A percentile compares a stretch with the other conserved stretches of the same genome.
phyloP scores from a whole-genome alignment of 192 early-diverging fungal genomes.

The Spizellomyces sp. region DNA sequence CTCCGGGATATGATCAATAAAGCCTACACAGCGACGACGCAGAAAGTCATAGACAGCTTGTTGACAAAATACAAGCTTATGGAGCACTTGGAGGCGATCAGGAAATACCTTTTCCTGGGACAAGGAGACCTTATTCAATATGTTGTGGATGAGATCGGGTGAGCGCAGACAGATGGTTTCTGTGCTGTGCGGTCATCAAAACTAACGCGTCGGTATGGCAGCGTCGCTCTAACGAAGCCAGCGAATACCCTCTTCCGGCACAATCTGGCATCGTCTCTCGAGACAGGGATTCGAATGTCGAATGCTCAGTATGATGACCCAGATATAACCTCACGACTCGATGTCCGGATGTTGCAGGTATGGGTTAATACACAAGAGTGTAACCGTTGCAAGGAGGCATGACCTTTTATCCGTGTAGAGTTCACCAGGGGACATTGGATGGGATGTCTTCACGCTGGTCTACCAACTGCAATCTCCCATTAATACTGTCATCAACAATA shows the following conservation, averaged over 20 bases:
- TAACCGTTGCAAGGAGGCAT: not conserved
- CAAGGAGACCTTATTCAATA: constrained; percentile 95
- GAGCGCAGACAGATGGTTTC: constrained; percentile 5
- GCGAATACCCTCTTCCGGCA: constrained; percentile 80
- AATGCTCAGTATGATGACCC: constrained; percentile 86
- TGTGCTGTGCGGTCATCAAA: not conserved
- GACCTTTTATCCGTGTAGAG: constrained; percentile 26
- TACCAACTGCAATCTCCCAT: constrained; percentile 85
- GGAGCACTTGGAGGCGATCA: constrained; percentile 84
- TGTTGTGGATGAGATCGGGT: constrained; percentile 84
- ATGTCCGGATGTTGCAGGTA: constrained; percentile 77
- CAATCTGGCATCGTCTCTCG: constrained; percentile 83
- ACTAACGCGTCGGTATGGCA: constrained; percentile 8
- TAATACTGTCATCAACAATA: constrained; percentile 76
- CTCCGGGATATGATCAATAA: constrained; percentile 76
- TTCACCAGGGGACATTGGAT: constrained; percentile 71
- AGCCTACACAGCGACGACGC: constrained; percentile 71
- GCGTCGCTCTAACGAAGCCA: constrained; percentile 57
- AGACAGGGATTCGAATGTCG: constrained; percentile 82
- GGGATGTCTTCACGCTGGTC: constrained; percentile 92
- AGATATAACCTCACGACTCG: constrained; percentile 74
- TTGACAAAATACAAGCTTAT: constrained; percentile 77
- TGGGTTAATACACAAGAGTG: not conserved
- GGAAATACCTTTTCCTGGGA: constrained; percentile 86
- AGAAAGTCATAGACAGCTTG: constrained; percentile 79